Base-by-base conservation (phyloP, 169 alveolate species). In the Besnoitia besnoiti region DNA sequence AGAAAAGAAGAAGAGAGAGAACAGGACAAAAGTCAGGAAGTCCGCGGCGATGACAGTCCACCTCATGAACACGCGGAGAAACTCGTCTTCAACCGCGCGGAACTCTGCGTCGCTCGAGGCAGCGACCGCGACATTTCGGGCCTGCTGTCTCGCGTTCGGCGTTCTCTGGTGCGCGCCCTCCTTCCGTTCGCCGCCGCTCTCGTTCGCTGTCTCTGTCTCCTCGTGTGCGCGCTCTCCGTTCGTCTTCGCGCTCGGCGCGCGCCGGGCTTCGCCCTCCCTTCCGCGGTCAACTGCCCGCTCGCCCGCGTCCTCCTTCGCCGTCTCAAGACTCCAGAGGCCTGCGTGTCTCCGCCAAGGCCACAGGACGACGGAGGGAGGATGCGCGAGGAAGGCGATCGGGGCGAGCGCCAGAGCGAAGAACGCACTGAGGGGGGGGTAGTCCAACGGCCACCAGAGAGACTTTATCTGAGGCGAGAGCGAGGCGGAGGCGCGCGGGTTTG, bases 351-450 rank as follows among this genome's bases (percentile, higher is more conserved):
- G 5, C 82, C 82, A 73, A 7, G 82, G 16, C 82, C 82, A 73
- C 8, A 10, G n/a, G n/a, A 5, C 16, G 24, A 73, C 44, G 8
- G 82, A 10, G 44, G 82, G 82, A 39, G 82, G 82, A n/a, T 73
- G 46, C 8, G n/a, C 39, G 46, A 73, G 82, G 46, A 73, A 73
- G 46, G 82, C 39, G 21, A 73, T 2, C 14, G 46, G 46, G 27
- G 82, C 39, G 46, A 73, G 46, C 27, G n/a, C 3, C 46, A 16
- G 44, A 3, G 82, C 82, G 46, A 73, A 19, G n/a, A 73, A 98
- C 24, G 98, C 99, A 61, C 98, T 97, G 40, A 97, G 94, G 0
- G 99, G 99, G 37, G 99, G 99, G 90, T 98, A 98, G 91, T 98
- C 99, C 77, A 98, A 79, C 76, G 97, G 97, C 99, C 99, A 98